Evolutionary conservation across 163 green algal genomes (phyloP), one percentile per base, ranked within the genome.

Genomic region (Prototheca stagnorum): DNA sequence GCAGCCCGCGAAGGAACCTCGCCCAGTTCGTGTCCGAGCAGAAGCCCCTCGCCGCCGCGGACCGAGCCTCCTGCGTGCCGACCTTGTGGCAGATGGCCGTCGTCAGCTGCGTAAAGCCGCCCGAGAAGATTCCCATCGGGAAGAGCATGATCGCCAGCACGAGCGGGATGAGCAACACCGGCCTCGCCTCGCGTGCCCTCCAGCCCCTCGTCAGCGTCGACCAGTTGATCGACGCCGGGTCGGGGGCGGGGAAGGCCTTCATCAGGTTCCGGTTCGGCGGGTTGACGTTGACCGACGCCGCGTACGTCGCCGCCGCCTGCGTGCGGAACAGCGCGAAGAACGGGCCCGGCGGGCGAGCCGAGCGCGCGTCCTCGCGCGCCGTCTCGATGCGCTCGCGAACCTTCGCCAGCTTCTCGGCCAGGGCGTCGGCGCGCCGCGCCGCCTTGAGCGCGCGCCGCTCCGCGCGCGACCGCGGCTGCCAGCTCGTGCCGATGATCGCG

Each of bases 131-230:
- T 5, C 53, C 53, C 23, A 61, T 61, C 22, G 54, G 54, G 47
- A 62, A 62, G 14, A 62, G 20, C 44, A 62, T 62, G 35, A 62
- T 45, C 17, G 39, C 19, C 22, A 83, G 56, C 42, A 85, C 74
- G 25, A 86, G 63, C 5, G 67, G 33, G 14, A 86, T 52, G n/a
- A 85, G 49, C 29, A 73, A 23, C 9, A 78, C 16, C 25, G 47
- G 39, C 15, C 55, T 25, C 39, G 40, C 29, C 24, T 40, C 16
- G 23, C 55, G 26, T 22, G 45, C 21, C 47, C 33, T 44, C 55
- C 55, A 64, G 17, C 42, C 23, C 24, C 24, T 11, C 19, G 46
- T 35, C 35, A 70, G 48, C 3, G 61, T 31, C 11, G 55, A 39
- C 61, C 61, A 70, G 51, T 70, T 70, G 23, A 70, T 48, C 46